Percentiles rank a stretch among this genome's conserved stretches.
Conservation (phyloP, 345 rosid genomes). For the Dipteronia sinensis region DNA sequence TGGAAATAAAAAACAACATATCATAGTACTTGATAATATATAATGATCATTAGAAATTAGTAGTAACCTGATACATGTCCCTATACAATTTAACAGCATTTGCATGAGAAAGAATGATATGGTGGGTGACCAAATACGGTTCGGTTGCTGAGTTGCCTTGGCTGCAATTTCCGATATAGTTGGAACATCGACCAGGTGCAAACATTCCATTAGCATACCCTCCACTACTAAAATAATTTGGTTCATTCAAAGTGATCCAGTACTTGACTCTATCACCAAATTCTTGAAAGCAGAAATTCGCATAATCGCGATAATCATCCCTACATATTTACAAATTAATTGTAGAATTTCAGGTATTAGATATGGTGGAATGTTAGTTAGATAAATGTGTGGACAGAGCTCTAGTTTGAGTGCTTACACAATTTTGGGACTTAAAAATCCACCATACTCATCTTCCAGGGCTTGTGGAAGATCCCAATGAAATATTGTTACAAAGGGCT, state of each 20-base stretch:
- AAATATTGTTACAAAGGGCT: slow-evolving; percentile 50
- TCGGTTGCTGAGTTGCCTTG: slow-evolving; percentile 39
- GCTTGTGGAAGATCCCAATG: slow-evolving; percentile 67
- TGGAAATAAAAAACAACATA: too few relatives aligned
- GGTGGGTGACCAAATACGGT: slow-evolving; percentile 37
- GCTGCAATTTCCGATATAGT: slow-evolving; percentile 37
- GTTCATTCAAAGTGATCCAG: slow-evolving; percentile 35
- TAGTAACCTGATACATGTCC: slow-evolving; percentile 36
- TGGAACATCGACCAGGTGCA: slow-evolving; percentile 52
- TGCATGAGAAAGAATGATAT: slow-evolving; percentile 43
- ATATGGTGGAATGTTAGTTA: too few relatives aligned
- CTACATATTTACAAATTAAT: too few relatives aligned
- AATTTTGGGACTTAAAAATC: slow-evolving; percentile 44
- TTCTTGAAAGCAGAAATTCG: slow-evolving; percentile 29
- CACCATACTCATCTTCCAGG: slow-evolving; percentile 55
- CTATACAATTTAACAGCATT: slow-evolving; percentile 31
- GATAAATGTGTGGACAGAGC: too few relatives aligned
- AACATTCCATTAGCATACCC: slow-evolving; percentile 26
- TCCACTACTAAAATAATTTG: neutral
- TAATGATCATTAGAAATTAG: neutral
- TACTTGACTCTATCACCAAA: slow-evolving; percentile 37
- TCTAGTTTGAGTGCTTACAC: slow-evolving; percentile 31
- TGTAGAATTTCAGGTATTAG: too few relatives aligned
- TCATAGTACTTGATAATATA: too few relatives aligned
- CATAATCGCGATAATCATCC: slow-evolving; percentile 25